Evolutionary conservation across 2,329 filamentous ascomycete species (phyloP).

Genomic region (Pyrenophora tritici-repentis): DNA sequence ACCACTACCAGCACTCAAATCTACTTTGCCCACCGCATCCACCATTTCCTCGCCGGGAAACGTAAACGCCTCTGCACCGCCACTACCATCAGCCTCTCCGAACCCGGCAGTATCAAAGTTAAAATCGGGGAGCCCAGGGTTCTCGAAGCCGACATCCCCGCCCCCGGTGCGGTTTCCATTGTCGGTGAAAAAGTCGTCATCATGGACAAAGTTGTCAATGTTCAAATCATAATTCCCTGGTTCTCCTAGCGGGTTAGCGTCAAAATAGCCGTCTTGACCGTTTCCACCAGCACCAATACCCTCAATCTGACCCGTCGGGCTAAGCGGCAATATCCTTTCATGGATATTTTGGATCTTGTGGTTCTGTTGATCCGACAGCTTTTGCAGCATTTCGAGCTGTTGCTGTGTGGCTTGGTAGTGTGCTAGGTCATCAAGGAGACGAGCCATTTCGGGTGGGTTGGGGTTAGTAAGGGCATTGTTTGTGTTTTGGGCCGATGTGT

Average conservation of each 20-base stretch:
- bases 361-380: slow-evolving; percentile 78
- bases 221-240: slow-evolving; percentile 54
- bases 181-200: slow-evolving; percentile 58
- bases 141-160: neutral
- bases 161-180: slow-evolving; percentile 1
- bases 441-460: slow-evolving; percentile 58
- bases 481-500: slow-evolving; percentile 46
- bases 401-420: slow-evolving; percentile 71
- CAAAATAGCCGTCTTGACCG: slow-evolving; percentile 38
- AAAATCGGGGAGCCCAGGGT: slow-evolving; percentile 4
- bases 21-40: neutral
- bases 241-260: slow-evolving; percentile 43
- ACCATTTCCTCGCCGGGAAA: slow-evolving; percentile 11
- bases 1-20: neutral
- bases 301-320: slow-evolving; percentile 77
- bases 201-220: slow-evolving; percentile 63
- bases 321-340: slow-evolving; percentile 76
- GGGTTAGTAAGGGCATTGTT: slow-evolving; percentile 65
- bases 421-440: slow-evolving; percentile 63
- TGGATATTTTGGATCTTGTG: slow-evolving; percentile 76
- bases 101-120: slow-evolving; percentile 3
- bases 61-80: neutral
- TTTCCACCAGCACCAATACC: slow-evolving; percentile 55
- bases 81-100: slow-evolving; percentile 16
- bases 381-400: slow-evolving; percentile 78